phyloP scores from a whole-genome alignment of 208 protist species.

The Leishmania mexicana region DNA sequence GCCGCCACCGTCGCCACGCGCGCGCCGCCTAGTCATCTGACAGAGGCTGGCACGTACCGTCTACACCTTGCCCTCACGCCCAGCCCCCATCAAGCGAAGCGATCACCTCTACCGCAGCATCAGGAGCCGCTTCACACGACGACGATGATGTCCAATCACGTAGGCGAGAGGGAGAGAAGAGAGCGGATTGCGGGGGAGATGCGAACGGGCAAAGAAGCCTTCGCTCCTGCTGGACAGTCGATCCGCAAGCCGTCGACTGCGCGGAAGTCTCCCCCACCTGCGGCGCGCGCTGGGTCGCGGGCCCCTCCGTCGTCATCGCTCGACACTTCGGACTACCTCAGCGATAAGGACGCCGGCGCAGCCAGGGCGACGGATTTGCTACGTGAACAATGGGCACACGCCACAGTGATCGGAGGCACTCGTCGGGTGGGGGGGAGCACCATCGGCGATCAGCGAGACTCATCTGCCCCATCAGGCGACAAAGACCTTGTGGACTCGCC shows the following conservation, averaged over 20 bases:
- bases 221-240: neutral
- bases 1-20: neutral
- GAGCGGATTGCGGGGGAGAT: neutral
- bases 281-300: neutral
- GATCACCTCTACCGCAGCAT: neutral
- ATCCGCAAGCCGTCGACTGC: neutral
- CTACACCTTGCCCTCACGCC: slow-evolving; percentile 18
- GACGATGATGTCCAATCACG: neutral
- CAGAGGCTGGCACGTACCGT: slow-evolving; percentile 11
- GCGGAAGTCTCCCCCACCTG: neutral
- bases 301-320: neutral
- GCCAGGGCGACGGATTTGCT: too few species aligned
- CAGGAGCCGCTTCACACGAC: neutral
- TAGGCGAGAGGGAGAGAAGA: neutral
- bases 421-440: too few species aligned
- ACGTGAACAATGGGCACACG: neutral
- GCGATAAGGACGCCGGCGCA: neutral
- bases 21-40: neutral
- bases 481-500: slow-evolving; percentile 11
- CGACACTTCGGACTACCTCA: neutral
- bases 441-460: neutral
- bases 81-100: neutral
- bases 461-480: neutral
- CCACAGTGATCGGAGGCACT: neutral
- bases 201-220: neutral